These are phyloP conservation scores for Penicillium antarcticum DNA, from an alignment of 495 filamentous ascomycete species.

Conservation along the genomic window DNA sequence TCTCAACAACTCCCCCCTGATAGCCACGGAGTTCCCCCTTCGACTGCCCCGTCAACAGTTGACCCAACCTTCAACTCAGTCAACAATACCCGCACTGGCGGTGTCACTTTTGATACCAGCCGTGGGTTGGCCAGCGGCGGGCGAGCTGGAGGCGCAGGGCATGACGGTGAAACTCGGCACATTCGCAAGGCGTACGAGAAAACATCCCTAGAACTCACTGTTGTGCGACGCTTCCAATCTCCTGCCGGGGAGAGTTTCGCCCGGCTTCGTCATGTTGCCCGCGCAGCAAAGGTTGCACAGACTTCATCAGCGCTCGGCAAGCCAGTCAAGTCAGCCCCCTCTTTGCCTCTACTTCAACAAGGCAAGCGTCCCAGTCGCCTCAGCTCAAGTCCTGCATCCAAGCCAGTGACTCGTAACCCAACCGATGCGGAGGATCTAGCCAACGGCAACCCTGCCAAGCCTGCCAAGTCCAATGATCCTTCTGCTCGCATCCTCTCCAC, in stretches of 20 bases:
- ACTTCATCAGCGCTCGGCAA: conserved; percentile 25
- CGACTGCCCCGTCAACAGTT: conserved; percentile 29
- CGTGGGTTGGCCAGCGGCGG: conserved; percentile 32
- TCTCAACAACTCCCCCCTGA: conserved; percentile 48
- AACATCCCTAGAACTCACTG: conserved; percentile 38
- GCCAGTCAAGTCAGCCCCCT: conserved; percentile 39
- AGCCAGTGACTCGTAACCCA: conserved; percentile 20
- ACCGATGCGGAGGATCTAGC: conserved; percentile 26
- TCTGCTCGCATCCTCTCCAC: conserved; percentile 40
- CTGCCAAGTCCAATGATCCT: conserved; percentile 29
- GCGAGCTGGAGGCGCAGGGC: conserved; percentile 24
- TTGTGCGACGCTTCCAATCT: conserved; percentile 44
- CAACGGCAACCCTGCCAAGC: conserved; percentile 28
- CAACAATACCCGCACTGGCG: conserved; percentile 21
- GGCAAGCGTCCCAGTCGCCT: conserved; percentile 18
- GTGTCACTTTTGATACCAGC: conserved; percentile 31
- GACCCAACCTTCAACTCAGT: conserved; percentile 32
- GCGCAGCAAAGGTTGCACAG: conserved; percentile 12
- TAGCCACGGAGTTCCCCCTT: conserved; percentile 30
- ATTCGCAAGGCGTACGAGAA: conserved; percentile 46
- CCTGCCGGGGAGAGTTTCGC: conserved; percentile 42
- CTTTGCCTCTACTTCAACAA: conserved; percentile 30
- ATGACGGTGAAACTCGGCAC: conserved; percentile 41
- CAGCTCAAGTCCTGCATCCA: conserved; percentile 22
- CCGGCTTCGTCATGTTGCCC: conserved; percentile 29